Base-by-base conservation (phyloP, 75 land plant genomes). In the Pinus albicaulis region DNA sequence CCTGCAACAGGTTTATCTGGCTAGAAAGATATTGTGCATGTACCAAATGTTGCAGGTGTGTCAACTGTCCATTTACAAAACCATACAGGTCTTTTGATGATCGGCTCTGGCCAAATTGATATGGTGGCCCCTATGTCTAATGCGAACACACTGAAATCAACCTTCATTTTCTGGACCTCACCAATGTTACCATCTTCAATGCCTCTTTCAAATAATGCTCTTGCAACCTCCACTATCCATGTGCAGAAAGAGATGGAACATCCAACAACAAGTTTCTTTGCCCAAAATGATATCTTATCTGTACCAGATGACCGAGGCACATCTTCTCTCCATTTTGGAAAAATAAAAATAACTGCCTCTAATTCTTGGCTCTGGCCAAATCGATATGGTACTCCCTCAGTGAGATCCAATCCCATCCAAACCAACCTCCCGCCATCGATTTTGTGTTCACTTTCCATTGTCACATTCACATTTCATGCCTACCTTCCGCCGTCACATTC, bases 51-150 rank as follows among this genome's bases (percentile, higher is more conserved):
- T 19, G 3, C 36, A 36, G 22, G 13, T 4, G 7, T 11, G 17
- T 20, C 69, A 65, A 36, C 69, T 31, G 41, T n/a, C 23, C 52
- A 31, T 38, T 10, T 19, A 20, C 71, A 68, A 68, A 68, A n/a
- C 2, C 48, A 31, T 48, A 20, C 48, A 20, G 1, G 22, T 38
- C 48, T 38, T 68, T 52, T 44, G 36, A 19, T 44, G 38, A 68
- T 10, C 41, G 71, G 71, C 41, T 38, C 23, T 7, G 71, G 34
- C n/a, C 71, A 68, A 38, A 68, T 44, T 44, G 71, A 68, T 38
- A 20, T 68, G n/a, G n/a, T 68, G 41, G 12, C 10, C 0, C 71
- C 52, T 20, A 10, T 3, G 23, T n/a, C 20, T 20, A 22, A 68
- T 41, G 48, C 13, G 10, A 68, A 36, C 44, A 48, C 71, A 38